phyloP scores from a whole-genome alignment of 768 basidiomycete species.

The Antrodiella citrinella region DNA sequence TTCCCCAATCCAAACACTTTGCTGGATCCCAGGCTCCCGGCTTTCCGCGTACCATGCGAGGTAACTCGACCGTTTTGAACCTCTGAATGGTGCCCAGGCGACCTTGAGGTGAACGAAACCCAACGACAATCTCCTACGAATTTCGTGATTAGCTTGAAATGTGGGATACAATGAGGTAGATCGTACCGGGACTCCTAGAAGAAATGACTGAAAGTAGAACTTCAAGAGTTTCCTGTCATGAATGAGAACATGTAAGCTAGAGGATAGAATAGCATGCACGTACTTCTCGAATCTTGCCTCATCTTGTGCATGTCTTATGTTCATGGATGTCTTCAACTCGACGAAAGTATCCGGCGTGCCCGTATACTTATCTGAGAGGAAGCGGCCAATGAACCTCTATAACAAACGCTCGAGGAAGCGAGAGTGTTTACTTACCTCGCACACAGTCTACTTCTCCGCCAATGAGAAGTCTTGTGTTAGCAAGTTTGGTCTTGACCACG shows the following conservation, averaged over 20 bases:
- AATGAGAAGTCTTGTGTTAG: slow-evolving; percentile 60
- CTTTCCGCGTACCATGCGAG: slow-evolving; percentile 69
- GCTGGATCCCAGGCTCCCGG: slow-evolving; percentile 71
- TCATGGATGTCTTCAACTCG: slow-evolving; percentile 81
- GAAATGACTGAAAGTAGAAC: slow-evolving; percentile 87
- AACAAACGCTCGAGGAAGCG: not conserved
- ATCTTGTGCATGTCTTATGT: slow-evolving; percentile 56
- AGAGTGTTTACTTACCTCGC: slow-evolving; percentile 54
- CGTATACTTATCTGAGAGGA: slow-evolving; percentile 44
- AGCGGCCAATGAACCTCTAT: not conserved
- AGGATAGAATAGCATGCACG: slow-evolving; percentile 15
- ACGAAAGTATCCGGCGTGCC: slow-evolving; percentile 64
- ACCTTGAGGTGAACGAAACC: slow-evolving; percentile 78
- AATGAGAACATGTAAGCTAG: slow-evolving; percentile 1
- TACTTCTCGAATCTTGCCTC: slow-evolving; percentile 77
- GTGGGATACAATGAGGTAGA: not conserved
- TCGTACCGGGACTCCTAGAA: slow-evolving; percentile 83
- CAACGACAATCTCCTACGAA: slow-evolving; percentile 71
- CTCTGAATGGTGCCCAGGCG: slow-evolving; percentile 54
- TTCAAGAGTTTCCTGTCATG: slow-evolving; percentile 75
- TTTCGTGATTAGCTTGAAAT: not conserved
- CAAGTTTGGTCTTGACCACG: slow-evolving; percentile 81
- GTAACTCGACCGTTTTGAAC: slow-evolving; percentile 75
- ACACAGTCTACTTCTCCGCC: slow-evolving; percentile 93
- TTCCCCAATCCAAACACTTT: slow-evolving; percentile 69